Base-by-base conservation (phyloP, 2,329 filamentous ascomycete species). In the Cladophialophora chaetospira region DNA sequence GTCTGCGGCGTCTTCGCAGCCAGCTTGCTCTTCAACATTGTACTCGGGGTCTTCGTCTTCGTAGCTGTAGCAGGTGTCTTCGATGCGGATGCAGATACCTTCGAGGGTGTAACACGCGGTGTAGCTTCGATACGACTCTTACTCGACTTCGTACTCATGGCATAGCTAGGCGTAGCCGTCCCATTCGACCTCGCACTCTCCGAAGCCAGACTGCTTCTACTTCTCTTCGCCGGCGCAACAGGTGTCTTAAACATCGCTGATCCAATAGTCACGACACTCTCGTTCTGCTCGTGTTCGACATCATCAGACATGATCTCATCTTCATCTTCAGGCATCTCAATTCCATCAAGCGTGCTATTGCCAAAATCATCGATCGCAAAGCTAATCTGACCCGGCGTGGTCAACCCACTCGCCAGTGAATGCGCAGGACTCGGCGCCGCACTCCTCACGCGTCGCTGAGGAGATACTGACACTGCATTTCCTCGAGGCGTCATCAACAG, bases 311-410 rank as follows among this genome's bases (percentile, higher is more conserved):
- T 53, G 38, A 62, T 17, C 29, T 61, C 58, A 19, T 63, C 63
- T 4, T 61, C 58, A 19, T 63, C 63, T 4, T 59, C 58, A 3
- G 61, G 58, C n/a, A 63, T 9, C 19, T 65, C 61, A 15, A 65
- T 60, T 4, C 58, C 61, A 53, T 65, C 63, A 8, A 65, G 54
- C 5, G 63, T 65, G 46, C 58, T 62, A 46, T 65, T 56, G 19
- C 63, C 63, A 29, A 65, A 65, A 47, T 65, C 63, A 3, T 63
- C 58, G 13, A 62, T 40, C 17, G 56, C 51, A 53, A 65, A 65
- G 51, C 61, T 63, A 25, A 56, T 56, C 35, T 61, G 64, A 17
- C 59, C 60, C 23, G 63, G 63, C 5, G 63, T 66, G 3, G 58
- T 56, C n/a, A 53, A 21, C 17, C 38, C 46, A 5, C 42, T 54